Evolutionary conservation across 805 yeast genomes (phyloP), one percentile per base, ranked within the genome.

Genomic region (Wickerhamiella siamensis): DNA sequence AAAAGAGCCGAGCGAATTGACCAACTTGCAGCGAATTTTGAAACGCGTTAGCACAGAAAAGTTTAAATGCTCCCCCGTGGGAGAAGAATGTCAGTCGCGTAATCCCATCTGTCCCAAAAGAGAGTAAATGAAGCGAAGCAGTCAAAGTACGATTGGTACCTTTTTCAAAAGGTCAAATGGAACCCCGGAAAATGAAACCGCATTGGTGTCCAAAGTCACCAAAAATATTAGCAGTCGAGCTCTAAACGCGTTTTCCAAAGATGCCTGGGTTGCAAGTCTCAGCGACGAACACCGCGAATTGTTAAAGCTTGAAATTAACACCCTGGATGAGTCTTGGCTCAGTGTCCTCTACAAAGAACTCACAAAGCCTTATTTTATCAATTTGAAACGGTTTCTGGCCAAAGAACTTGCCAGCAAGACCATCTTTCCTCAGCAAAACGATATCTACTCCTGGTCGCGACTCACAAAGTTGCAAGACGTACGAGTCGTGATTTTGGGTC

Each of bases 401-500:
- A 45, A 64, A 1, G 82, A 79, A 50, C 56, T 62, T 51, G 50
- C 57, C 14, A 54, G 60, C 14, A 62, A 64, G 16, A 68, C 74
- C 2, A 67, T 88, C 0, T 88, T 83, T 60, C 99, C 99, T 2
- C 87, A 88, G 0, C 57, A 64, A 15, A 54, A 70, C 12, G 80
- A 82, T 45, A 74, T 91, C 17, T 91, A 91, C 57, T 83, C 96
- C 0, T 91, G 97, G 96, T 77, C 93, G 2, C 71, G 84, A 26
- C 66, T 77, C 15, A 84, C 97, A 0, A 94, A 95, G 0, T 64
- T 88, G 17, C 64, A 74, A 3, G 58, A 71, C 3, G 81, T 86
- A 16, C 77, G 75, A 53, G 91, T 88, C 21, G 70, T 91, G 1
- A 71, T 91, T 10, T 64, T 91, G 36, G 98, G 98, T 1, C 98